Base-by-base conservation (phyloP, 305 asterid species). In the Caryopteris hybrid region DNA sequence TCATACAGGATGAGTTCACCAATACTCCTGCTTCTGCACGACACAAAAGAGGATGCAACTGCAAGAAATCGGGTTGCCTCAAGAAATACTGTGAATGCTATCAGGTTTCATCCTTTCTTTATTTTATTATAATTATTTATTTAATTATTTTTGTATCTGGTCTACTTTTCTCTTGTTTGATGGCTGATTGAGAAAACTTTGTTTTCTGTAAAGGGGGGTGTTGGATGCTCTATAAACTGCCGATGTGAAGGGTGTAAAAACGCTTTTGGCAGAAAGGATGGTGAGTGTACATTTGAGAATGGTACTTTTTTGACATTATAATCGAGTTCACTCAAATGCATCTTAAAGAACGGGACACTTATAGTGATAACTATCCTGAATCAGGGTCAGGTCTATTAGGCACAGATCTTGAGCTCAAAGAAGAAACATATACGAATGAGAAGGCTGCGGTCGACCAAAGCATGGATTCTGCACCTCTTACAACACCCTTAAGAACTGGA, bases 11-110 rank as follows among this genome's bases (percentile, higher is more conserved):
- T 22, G 96, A 89, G 63, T 83, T 84, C 61, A 81, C 80, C 74
- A 89, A 89, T 61, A 91, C 99, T 59, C 99, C 99, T 56, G 97
- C 97, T 74, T 91, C 99, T 57, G 96, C 97, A 71, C 89, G 99
- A 58, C 99, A 94, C 75, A 94, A 94, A 78, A 81, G 97, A 85
- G 99, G 99, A 68, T 94, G 99, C 87, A 94, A 91, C 88, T 93
- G 99, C 92, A 93, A 91, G 58, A 93, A 90, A 78, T 93, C 99
- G 0, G 96, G 97, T 51, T 93, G 97, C 79, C 84, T 87, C 67
- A 93, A 93, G 88, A 93, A 91, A 77, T 93, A 93, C 62, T 93
- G 99, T 43, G 99, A 93, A 88, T 93, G 99, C 78, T 93, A 84
- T 81, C 99, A 93, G 95, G 99, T 93, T 74, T 63, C 65, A 69